Evolutionary conservation across 2,329 filamentous ascomycete genomes (phyloP), one percentile per base, ranked within the genome.

Genomic region (Helicocarpus griseus): DNA sequence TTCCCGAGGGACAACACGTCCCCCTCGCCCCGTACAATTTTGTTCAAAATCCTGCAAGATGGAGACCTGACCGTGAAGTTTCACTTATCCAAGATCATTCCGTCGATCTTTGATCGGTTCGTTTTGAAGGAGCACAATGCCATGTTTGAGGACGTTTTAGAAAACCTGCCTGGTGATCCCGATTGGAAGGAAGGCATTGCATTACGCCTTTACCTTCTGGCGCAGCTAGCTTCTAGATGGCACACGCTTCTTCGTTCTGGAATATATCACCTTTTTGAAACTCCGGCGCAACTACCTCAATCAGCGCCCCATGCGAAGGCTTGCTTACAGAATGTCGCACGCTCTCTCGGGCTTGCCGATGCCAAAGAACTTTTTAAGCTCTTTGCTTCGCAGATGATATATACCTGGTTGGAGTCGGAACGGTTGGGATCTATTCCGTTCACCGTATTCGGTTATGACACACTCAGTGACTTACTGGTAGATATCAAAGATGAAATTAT

Each of bases 241-340:
- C 83, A 89, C 53, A 95, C 90, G 0, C 75, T 97, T 19, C 76
- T 96, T 40, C 84, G 90, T 48, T 82, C 86, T 57, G 89, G 89
- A 57, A 86, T 95, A 17, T 98, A 96, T 65, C 86, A 93, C 65
- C 89, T 97, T 21, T 95, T 97, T 60, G 93, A 97, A 65, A 89
- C 86, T 0, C 87, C 90, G 1, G 88, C 86, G 1, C 82, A 82
- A 52, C 80, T 95, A 13, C 69, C 77, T 2, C 69, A 72, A 9
- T 85, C 86, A 5, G 74, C 77, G 19, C 72, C 75, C 19, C 86
- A 96, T 69, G 90, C 91, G 1, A 80, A 79, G 51, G 78, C 78
- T 48, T 94, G 88, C 59, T 74, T 96, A 40, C 65, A 68, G 4
- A 74, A 78, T 11, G 82, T 96, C 29, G 81, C 90, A 3, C 69